Evolutionary conservation across 768 basidiomycete species (phyloP).

Genomic region (Suillus luteus): DNA sequence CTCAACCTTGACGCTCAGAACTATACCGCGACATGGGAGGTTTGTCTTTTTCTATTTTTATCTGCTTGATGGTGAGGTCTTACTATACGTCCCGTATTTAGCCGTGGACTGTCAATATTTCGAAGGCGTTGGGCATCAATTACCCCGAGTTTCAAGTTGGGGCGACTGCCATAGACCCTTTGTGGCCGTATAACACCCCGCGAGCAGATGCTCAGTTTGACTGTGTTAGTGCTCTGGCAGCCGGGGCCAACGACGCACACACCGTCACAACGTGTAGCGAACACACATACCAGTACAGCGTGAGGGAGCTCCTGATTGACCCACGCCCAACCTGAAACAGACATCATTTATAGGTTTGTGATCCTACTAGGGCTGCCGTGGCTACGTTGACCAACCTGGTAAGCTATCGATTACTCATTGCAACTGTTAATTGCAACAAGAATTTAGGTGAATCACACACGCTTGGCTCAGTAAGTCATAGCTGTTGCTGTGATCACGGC

Average conservation of each 20-base stretch:
- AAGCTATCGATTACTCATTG: conserved; percentile 12
- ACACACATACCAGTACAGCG: conserved; percentile 57
- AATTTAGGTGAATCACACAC: conserved; percentile 52
- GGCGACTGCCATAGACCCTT: conserved; percentile 51
- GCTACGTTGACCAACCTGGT: conserved; percentile 54
- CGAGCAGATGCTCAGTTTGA: conserved; percentile 39
- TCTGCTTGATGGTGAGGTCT: neutral
- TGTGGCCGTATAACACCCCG: conserved; percentile 51
- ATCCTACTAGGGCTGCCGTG: conserved; percentile 43
- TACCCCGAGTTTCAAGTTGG: conserved; percentile 50
- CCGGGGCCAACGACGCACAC: conserved; percentile 43
- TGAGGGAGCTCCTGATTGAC: conserved; percentile 24
- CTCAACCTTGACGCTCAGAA: conserved; percentile 42
- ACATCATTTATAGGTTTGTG: conserved; percentile 36
- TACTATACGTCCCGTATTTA: conserved; percentile 16
- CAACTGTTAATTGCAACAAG: neutral
- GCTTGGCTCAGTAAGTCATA: conserved; percentile 44
- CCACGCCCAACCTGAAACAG: neutral
- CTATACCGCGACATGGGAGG: conserved; percentile 49
- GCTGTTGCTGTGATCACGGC: neutral
- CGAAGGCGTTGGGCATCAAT: conserved; percentile 38
- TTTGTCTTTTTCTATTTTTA: conserved; percentile 22
- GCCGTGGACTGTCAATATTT: conserved; percentile 54
- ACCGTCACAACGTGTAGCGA: conserved; percentile 53
- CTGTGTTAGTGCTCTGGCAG: conserved; percentile 50